Conservation (phyloP, 768 basidiomycete genomes). For the Leucogyrophana mollusca region DNA sequence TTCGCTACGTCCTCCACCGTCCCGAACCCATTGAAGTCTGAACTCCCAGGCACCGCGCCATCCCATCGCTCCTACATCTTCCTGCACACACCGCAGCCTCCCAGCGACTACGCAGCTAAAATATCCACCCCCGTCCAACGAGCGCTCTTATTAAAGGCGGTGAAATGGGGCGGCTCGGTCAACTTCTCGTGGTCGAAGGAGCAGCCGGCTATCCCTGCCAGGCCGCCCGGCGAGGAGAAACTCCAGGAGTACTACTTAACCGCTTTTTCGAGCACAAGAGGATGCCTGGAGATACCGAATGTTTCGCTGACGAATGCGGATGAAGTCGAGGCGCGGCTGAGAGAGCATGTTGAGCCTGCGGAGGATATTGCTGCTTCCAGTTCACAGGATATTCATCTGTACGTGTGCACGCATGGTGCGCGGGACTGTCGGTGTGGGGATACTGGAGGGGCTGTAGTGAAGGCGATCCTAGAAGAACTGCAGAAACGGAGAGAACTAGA, state of each 20-base stretch:
- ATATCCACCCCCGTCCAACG: constrained; percentile 49
- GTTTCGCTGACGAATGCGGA: constrained; percentile 51
- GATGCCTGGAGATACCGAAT: constrained; percentile 47
- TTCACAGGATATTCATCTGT: constrained; percentile 41
- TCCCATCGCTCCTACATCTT: constrained; percentile 55
- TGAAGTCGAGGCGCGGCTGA: constrained; percentile 36
- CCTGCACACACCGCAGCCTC: constrained; percentile 49
- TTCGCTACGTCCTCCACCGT: too few species aligned
- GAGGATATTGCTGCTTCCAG: constrained; percentile 10
- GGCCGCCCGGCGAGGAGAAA: constrained; percentile 13
- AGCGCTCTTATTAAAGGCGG: constrained; percentile 42
- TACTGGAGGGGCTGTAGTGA: constrained; percentile 55
- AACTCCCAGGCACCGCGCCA: constrained; percentile 50
- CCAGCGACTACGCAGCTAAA: constrained; percentile 46
- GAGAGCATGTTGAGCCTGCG: constrained; percentile 31
- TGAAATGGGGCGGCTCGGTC: constrained; percentile 51
- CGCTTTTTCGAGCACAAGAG: constrained; percentile 49
- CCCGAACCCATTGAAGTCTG: neutral
- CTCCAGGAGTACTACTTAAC: constrained; percentile 37
- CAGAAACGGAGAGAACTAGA: constrained; percentile 31
- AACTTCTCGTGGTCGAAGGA: constrained; percentile 58
- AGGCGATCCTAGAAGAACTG: constrained; percentile 54
- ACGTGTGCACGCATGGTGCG: constrained; percentile 77
- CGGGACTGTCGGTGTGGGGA: constrained; percentile 82
- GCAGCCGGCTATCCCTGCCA: constrained; percentile 14